These are phyloP conservation scores for Digitaria exilis DNA, from an alignment of 202 grass and related monocot genomes.

Conservation along the genomic window DNA sequence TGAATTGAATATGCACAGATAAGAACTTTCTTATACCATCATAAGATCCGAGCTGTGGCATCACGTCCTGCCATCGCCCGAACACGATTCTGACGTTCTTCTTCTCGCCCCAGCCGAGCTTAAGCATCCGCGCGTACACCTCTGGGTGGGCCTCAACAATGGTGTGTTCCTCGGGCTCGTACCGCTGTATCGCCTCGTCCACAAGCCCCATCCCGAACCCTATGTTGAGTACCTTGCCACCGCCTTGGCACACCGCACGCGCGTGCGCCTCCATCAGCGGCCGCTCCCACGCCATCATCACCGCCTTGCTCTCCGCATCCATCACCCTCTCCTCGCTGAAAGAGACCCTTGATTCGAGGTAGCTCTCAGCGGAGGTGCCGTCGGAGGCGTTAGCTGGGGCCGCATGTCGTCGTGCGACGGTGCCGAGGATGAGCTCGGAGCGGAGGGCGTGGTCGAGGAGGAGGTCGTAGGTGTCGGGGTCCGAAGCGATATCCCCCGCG, in stretches of 20 bases:
- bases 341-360: slow-evolving; percentile 77
- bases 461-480: slow-evolving; percentile 66
- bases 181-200: slow-evolving; percentile 86
- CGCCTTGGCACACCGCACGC: slow-evolving; percentile 67
- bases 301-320: slow-evolving; percentile 88
- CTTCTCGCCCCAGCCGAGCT: slow-evolving; percentile 81
- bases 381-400: slow-evolving; percentile 12
- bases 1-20: neutral
- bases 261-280: slow-evolving; percentile 98
- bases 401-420: slow-evolving; percentile 57
- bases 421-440: slow-evolving; percentile 88
- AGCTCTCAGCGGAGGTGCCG: slow-evolving; percentile 30
- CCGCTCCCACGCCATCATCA: slow-evolving; percentile 98
- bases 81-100: slow-evolving; percentile 85
- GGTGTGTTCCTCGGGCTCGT: slow-evolving; percentile 78
- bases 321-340: slow-evolving; percentile 86
- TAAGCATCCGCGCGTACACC: slow-evolving; percentile 83
- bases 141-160: slow-evolving; percentile 90
- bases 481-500: slow-evolving; percentile 71
- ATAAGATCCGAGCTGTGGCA: slow-evolving; percentile 77
- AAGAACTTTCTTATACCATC: slow-evolving; percentile 57
- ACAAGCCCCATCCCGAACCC: slow-evolving; percentile 98
- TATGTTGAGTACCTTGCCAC: slow-evolving; percentile 74
- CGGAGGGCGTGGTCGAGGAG: slow-evolving; percentile 83
- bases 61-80: slow-evolving; percentile 87